These are phyloP conservation scores for Massarina eburnea DNA, from an alignment of 2,329 filamentous ascomycete species.

Conservation along the genomic window DNA sequence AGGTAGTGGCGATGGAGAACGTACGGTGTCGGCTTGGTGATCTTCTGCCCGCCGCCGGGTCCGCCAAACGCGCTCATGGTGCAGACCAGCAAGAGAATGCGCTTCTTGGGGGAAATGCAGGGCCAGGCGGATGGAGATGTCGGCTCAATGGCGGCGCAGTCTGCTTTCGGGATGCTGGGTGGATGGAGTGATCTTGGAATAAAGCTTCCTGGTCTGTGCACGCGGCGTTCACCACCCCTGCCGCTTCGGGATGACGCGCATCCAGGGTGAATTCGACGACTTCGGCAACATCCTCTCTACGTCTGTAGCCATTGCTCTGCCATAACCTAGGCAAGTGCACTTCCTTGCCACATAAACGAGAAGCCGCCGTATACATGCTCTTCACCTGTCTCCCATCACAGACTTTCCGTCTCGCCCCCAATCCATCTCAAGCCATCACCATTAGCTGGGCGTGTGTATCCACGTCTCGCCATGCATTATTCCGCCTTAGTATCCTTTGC, in stretches of 20 bases:
- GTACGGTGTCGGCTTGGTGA: conserved; percentile 70
- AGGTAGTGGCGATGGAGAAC: conserved; percentile 34
- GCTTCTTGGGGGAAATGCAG: neutral
- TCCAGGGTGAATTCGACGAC: neutral
- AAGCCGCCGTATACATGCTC: neutral
- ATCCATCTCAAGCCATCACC: neutral
- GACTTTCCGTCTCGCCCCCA: neutral
- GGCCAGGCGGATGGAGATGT: neutral
- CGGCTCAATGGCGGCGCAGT: conserved; percentile 7
- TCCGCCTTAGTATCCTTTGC: conserved; percentile 1
- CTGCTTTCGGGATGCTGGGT: conserved; percentile 6
- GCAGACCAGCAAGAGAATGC: neutral
- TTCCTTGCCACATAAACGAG: neutral
- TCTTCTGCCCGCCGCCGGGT: conserved; percentile 66
- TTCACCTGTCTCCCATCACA: neutral
- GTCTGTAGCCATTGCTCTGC: neutral
- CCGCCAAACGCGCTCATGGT: conserved; percentile 68
- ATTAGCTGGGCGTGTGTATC: neutral
- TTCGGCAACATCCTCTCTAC: neutral
- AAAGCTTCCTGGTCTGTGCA: conserved; percentile 27
- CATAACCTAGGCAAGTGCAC: neutral
- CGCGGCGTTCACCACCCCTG: conserved; percentile 10
- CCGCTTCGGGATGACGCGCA: conserved; percentile 21
- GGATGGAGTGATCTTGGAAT: conserved; percentile 29
- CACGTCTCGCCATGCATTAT: conserved; percentile 4